Evolutionary conservation across 2,329 filamentous ascomycete species (phyloP).

Genomic region (Aspergillus amoenus): DNA sequence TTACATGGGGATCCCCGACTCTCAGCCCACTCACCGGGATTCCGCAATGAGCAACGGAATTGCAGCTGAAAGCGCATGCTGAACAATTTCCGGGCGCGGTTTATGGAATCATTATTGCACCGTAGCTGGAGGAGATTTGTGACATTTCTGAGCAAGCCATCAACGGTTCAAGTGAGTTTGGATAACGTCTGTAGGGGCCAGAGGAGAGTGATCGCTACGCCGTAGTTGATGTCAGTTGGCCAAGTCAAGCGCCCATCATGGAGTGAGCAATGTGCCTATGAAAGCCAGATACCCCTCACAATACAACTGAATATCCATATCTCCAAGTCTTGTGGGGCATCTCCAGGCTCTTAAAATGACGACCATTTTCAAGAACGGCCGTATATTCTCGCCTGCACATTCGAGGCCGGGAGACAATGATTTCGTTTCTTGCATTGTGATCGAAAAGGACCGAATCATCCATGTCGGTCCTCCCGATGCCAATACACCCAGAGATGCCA

Average conservation of each 20-base stretch:
- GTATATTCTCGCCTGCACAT: not conserved
- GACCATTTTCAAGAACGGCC: constrained; percentile 2
- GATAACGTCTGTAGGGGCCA: too few relatives aligned
- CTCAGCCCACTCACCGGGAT: not conserved
- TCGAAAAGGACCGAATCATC: constrained; percentile 40
- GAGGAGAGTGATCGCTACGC: too few relatives aligned
- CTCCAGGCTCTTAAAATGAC: not conserved
- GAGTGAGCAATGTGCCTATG: not conserved
- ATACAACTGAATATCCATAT: not conserved
- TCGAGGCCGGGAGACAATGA: not conserved
- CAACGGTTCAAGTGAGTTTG: not conserved
- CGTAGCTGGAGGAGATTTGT: not conserved
- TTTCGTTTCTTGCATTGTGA: constrained; percentile 29
- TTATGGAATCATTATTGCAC: not conserved
- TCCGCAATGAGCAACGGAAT: too few relatives aligned
- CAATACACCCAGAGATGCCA: constrained; percentile 20
- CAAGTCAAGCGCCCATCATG: not conserved
- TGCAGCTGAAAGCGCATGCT: too few relatives aligned
- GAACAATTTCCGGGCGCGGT: too few relatives aligned
- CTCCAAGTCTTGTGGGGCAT: not conserved
- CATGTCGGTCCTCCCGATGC: constrained; percentile 38
- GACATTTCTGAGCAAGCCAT: not conserved
- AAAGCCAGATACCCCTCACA: not conserved
- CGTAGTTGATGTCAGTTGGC: not conserved
- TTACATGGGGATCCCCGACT: not conserved